Conservation (phyloP, 202 grass and related monocot species). For the Bolboschoenoplectus hybrid region DNA sequence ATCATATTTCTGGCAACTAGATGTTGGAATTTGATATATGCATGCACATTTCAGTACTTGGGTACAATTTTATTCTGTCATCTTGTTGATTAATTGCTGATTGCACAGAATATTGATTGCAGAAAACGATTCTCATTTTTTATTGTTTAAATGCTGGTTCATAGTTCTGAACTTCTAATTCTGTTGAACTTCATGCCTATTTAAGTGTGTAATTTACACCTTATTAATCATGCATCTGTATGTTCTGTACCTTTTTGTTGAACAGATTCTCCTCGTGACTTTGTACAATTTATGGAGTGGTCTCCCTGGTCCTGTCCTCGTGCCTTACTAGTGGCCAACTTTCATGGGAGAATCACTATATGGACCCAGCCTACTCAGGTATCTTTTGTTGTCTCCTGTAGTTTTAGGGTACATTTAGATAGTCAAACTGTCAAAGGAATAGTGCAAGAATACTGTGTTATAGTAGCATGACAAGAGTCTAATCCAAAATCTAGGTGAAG, state of each 20-base stretch:
- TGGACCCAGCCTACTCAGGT: constrained; percentile 96
- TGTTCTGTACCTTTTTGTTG: constrained; percentile 42
- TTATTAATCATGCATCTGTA: constrained; percentile 4
- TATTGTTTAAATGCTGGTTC: not conserved
- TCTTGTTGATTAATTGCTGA: not conserved
- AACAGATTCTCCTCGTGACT: constrained; percentile 98
- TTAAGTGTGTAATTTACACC: not conserved
- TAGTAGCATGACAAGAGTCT: not conserved
- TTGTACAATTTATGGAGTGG: constrained; percentile 99
- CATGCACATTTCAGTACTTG: not conserved
- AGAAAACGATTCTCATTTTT: constrained; percentile 5
- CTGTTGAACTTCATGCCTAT: not conserved
- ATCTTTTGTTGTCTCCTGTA: constrained; percentile 35
- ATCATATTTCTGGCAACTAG: not conserved
- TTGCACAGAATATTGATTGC: constrained; percentile 14
- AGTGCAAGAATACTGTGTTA: constrained; percentile 10
- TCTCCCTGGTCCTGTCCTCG: constrained; percentile 86
- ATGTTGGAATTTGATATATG: not conserved
- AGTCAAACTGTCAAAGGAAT: not conserved
- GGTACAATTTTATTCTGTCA: not conserved
- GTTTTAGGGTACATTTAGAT: constrained; percentile 12
- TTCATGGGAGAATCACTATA: constrained; percentile 95
- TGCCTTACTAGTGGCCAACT: constrained; percentile 93
- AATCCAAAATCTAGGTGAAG: not conserved
- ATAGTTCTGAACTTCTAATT: not conserved